A percentile compares a stretch with the other conserved stretches of the same genome.
phyloP scores from a whole-genome alignment of 441 rosid genomes.

The Aquilaria agallochum region DNA sequence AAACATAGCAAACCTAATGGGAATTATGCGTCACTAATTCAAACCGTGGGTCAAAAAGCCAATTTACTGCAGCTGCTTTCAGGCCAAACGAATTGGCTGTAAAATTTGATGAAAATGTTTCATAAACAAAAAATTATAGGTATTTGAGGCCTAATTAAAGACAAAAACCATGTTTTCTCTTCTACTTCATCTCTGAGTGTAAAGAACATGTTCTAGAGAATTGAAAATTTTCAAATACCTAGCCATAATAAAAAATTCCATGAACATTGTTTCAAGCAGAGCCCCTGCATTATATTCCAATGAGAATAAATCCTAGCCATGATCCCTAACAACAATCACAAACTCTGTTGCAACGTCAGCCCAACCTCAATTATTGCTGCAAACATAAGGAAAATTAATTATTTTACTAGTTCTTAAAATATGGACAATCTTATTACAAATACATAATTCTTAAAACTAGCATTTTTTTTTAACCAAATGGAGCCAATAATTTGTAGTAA shows the following conservation, averaged over 20 bases:
- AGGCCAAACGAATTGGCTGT: too few species aligned
- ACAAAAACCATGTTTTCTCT: too few species aligned
- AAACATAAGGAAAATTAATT: conserved; percentile 87
- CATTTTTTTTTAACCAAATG: conserved; percentile 73
- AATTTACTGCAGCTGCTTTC: too few species aligned
- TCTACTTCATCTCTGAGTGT: too few species aligned
- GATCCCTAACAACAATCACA: conserved; percentile 84
- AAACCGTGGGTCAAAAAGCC: too few species aligned
- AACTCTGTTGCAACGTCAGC: conserved; percentile 86
- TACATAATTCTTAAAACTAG: conserved; percentile 59
- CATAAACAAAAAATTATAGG: too few species aligned
- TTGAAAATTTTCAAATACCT: conserved; percentile 82
- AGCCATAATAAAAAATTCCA: conserved; percentile 67
- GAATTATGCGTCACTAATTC: too few species aligned
- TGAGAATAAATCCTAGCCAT: conserved; percentile 97
- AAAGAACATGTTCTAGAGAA: conserved; percentile 11
- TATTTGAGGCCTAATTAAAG: too few species aligned
- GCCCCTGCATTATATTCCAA: conserved; percentile 87
- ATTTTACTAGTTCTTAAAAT: conserved; percentile 95
- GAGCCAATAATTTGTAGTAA: conserved; percentile 74
- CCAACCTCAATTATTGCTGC: conserved; percentile 93
- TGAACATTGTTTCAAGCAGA: conserved; percentile 84
- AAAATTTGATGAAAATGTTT: too few species aligned
- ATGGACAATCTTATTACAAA: conserved; percentile 77
- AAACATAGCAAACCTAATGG: too few species aligned